phyloP scores from a whole-genome alignment of 345 rosid species.

The Citrus glauca region DNA sequence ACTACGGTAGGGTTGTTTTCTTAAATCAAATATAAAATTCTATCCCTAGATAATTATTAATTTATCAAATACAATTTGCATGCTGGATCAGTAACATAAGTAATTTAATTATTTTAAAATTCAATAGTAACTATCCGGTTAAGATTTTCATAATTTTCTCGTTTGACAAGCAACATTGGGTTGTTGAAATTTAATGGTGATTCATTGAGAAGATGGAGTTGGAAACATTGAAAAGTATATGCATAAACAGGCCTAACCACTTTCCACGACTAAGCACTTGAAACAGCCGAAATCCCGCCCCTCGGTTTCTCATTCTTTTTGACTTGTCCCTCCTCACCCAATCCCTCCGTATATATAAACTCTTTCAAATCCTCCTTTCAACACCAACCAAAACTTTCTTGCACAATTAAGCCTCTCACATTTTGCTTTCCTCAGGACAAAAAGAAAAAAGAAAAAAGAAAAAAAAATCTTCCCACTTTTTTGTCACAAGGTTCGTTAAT shows the following conservation, averaged over 20 bases:
- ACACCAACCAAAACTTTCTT: background rate
- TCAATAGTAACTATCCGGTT: too few relatives aligned
- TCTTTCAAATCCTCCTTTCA: background rate
- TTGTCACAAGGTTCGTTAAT: too few relatives aligned
- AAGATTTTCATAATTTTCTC: background rate
- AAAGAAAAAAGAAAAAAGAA: too few relatives aligned
- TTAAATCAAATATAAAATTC: too few relatives aligned
- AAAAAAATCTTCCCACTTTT: too few relatives aligned
- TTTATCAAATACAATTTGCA: too few relatives aligned
- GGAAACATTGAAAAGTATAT: background rate
- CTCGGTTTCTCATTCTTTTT: slow-evolving; percentile 19
- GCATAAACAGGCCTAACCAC: background rate
- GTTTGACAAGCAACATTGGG: background rate
- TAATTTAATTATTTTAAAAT: too few relatives aligned
- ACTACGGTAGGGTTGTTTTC: too few relatives aligned
- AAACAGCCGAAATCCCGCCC: slow-evolving; percentile 39
- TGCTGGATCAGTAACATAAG: too few relatives aligned
- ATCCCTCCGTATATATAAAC: background rate
- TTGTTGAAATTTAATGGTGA: background rate
- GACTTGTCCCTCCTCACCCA: background rate
- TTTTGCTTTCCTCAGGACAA: background rate
- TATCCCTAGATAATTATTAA: too few relatives aligned
- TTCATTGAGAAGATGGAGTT: background rate
- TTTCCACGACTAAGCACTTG: background rate
- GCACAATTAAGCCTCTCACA: background rate